phyloP scores from a whole-genome alignment of 495 filamentous ascomycete species.

The Oidiodendron maius region DNA sequence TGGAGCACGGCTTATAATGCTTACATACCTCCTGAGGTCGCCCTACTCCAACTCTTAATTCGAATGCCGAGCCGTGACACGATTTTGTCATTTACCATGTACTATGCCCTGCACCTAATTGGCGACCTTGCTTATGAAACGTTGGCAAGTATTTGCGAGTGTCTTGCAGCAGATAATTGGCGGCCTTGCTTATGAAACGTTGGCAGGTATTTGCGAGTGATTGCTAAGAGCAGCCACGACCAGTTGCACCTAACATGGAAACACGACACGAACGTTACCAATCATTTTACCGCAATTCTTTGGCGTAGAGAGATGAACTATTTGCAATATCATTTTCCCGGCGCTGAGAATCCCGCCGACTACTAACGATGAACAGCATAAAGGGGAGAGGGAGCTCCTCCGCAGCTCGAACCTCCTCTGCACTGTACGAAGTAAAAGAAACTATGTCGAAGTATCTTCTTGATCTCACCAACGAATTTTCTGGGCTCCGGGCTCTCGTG shows the following conservation, averaged over 20 bases:
- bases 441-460: constrained; percentile 5
- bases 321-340: constrained; percentile 2
- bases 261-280: constrained; percentile 3
- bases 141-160: constrained; percentile 5
- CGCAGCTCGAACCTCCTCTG: constrained; percentile 3
- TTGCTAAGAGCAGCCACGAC: too few species aligned
- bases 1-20: too few species aligned
- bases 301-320: constrained; percentile 2
- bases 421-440: constrained; percentile 2
- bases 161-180: constrained; percentile 2
- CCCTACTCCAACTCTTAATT: too few species aligned
- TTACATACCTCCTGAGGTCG: too few species aligned
- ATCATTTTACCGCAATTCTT: neutral
- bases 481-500: too few species aligned
- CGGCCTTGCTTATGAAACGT: constrained; percentile 1
- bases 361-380: neutral
- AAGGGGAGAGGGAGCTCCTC: constrained; percentile 1
- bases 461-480: constrained; percentile 6
- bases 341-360: neutral
- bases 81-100: too few species aligned
- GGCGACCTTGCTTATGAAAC: constrained; percentile 3
- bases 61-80: too few species aligned
- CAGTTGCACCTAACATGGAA: too few species aligned
- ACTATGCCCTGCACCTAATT: constrained; percentile 4
- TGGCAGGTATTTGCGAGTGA: constrained; percentile 4